Percentiles rank a stretch among this genome's conserved stretches.
phyloP scores from a whole-genome alignment of 78 protist genomes.

The Chrysochromulina parva region DNA sequence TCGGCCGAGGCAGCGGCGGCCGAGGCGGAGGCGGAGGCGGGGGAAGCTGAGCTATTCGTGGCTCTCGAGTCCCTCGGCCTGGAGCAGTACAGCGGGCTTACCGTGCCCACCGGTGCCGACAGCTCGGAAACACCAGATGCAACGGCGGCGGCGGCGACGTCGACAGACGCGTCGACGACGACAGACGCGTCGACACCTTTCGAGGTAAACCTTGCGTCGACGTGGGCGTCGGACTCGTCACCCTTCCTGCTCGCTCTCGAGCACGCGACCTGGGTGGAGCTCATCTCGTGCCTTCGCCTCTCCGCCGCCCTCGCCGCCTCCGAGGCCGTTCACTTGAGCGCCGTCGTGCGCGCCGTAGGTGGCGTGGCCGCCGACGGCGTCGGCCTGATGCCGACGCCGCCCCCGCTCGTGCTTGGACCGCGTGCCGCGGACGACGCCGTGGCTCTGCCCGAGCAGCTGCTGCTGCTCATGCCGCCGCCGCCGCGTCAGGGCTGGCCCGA shows the following conservation, averaged over 20 bases:
- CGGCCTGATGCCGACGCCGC: too few relatives aligned
- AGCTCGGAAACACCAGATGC: too few relatives aligned
- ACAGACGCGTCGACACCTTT: too few relatives aligned
- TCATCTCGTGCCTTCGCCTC: background rate
- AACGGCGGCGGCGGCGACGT: too few relatives aligned
- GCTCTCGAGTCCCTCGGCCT: too few relatives aligned
- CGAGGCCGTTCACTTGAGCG: too few relatives aligned
- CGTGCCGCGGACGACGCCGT: too few relatives aligned
- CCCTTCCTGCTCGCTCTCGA: background rate
- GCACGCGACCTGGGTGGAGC: background rate
- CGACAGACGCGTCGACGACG: too few relatives aligned
- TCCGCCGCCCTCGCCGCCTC: background rate
- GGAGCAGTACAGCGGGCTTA: too few relatives aligned
- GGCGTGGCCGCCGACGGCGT: background rate
- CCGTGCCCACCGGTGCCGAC: too few relatives aligned
- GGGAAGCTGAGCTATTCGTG: too few relatives aligned
- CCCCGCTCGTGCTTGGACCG: too few relatives aligned
- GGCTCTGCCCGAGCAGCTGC: background rate
- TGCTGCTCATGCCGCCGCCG: background rate
- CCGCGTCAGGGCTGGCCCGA: background rate
- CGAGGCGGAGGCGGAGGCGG: background rate
- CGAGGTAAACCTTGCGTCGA: background rate
- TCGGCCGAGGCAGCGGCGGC: background rate
- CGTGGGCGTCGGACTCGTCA: background rate
- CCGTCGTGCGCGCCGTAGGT: background rate